Evolutionary conservation across 2,329 filamentous ascomycete species (phyloP).

Genomic region (Ophiostoma tasmaniense): DNA sequence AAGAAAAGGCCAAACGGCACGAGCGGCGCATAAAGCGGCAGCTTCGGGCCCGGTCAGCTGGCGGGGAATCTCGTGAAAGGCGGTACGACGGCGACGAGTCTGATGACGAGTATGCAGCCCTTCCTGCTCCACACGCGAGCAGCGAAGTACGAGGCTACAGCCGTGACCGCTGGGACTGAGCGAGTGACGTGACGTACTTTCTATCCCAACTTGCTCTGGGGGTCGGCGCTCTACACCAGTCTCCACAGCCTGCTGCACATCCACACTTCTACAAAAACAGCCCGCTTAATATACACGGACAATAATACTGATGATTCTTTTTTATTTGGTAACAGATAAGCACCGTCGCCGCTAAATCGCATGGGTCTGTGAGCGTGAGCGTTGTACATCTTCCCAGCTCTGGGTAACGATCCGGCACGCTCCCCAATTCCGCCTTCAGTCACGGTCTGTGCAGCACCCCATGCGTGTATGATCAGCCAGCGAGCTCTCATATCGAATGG

Average conservation of each 20-base stretch:
- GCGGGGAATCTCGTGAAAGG: constrained; percentile 28
- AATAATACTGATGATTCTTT: constrained; percentile 2
- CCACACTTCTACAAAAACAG: neutral
- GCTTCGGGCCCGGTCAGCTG: constrained; percentile 11
- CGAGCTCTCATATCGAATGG: neutral
- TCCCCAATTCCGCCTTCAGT: neutral
- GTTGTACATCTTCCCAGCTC: neutral
- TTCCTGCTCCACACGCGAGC: neutral
- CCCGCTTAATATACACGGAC: neutral
- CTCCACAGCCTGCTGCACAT: neutral
- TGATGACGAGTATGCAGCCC: neutral
- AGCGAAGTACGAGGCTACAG: neutral
- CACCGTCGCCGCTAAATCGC: constrained; percentile 28
- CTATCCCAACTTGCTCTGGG: neutral
- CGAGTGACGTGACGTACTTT: constrained; percentile 21
- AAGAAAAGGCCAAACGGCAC: constrained; percentile 43
- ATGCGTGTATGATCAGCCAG: neutral
- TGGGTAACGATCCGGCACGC: neutral
- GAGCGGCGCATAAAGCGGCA: constrained; percentile 36
- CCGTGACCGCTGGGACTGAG: neutral
- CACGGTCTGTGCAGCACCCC: neutral
- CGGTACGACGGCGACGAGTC: neutral
- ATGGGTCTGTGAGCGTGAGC: neutral
- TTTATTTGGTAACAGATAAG: constrained; percentile 29
- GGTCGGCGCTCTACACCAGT: neutral